phyloP scores from a whole-genome alignment of 805 yeast genomes.

The Suhomyces xylopsoci region DNA sequence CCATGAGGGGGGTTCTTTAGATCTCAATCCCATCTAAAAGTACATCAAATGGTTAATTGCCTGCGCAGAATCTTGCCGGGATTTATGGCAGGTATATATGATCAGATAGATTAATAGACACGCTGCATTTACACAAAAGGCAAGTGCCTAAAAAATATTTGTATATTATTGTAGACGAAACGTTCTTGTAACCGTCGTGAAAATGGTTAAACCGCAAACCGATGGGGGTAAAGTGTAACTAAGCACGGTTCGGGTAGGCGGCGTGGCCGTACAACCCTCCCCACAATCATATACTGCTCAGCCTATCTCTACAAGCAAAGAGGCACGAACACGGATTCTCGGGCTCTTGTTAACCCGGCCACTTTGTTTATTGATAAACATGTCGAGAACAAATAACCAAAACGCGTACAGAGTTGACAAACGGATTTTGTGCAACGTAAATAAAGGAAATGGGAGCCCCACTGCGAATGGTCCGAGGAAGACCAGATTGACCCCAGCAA shows the following conservation, averaged over 20 bases:
- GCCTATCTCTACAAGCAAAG: not conserved
- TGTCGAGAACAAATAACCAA: not conserved
- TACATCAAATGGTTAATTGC: not conserved
- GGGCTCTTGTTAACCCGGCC: not conserved
- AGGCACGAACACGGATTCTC: not conserved
- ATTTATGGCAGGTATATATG: not conserved
- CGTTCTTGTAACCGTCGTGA: not conserved
- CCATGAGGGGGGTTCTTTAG: constrained; percentile 27
- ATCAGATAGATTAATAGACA: not conserved
- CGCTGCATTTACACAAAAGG: not conserved
- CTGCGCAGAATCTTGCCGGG: not conserved
- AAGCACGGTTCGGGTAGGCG: not conserved
- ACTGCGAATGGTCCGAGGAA: not conserved
- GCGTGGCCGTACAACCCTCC: not conserved
- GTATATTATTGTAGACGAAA: not conserved
- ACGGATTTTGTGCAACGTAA: not conserved
- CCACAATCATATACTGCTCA: not conserved
- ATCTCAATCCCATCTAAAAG: not conserved
- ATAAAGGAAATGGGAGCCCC: not conserved
- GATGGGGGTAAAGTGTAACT: not conserved
- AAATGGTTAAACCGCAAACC: not conserved
- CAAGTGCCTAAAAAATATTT: not conserved
- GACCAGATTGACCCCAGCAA: not conserved
- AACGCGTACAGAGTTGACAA: not conserved
- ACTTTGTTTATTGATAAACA: not conserved